These are phyloP conservation scores for Podospora bellae-mahoneyi DNA, from an alignment of 495 filamentous ascomycete genomes.

Conservation along the genomic window DNA sequence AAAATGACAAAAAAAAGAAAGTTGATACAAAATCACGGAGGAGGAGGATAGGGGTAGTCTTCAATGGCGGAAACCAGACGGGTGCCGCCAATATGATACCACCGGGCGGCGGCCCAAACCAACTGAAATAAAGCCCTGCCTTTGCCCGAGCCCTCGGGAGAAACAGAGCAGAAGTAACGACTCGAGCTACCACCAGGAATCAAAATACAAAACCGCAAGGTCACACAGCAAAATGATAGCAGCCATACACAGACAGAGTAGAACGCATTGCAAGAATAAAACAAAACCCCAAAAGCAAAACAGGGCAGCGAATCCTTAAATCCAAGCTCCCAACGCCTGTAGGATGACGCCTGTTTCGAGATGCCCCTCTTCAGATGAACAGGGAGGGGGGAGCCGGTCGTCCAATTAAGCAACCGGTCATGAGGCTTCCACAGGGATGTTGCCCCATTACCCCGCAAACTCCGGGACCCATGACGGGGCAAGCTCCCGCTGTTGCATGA, in stretches of 20 bases:
- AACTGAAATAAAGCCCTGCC: not conserved
- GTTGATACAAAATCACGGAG: not conserved
- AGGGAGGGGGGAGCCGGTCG: not conserved
- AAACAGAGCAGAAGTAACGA: not conserved
- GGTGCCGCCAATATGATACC: too few relatives aligned
- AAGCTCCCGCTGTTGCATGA: not conserved
- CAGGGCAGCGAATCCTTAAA: not conserved
- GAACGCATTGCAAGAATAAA: not conserved
- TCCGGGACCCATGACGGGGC: not conserved
- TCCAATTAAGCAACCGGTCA: not conserved
- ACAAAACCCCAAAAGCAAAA: not conserved
- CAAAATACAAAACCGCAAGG: not conserved
- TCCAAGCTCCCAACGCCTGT: not conserved
- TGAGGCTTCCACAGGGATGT: not conserved
- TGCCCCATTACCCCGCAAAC: not conserved
- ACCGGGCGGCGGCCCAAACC: not conserved
- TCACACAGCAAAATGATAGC: not conserved
- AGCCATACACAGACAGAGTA: not conserved
- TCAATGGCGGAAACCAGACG: too few relatives aligned
- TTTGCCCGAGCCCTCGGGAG: not conserved
- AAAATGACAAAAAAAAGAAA: not conserved
- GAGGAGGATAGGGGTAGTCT: not conserved
- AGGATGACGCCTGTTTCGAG: constrained; percentile 9
- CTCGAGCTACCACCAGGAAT: not conserved
- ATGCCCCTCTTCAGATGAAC: constrained; percentile 5